These are phyloP conservation scores for Pichia paraexigua DNA, from an alignment of 805 yeast species.

Conservation along the genomic window DNA sequence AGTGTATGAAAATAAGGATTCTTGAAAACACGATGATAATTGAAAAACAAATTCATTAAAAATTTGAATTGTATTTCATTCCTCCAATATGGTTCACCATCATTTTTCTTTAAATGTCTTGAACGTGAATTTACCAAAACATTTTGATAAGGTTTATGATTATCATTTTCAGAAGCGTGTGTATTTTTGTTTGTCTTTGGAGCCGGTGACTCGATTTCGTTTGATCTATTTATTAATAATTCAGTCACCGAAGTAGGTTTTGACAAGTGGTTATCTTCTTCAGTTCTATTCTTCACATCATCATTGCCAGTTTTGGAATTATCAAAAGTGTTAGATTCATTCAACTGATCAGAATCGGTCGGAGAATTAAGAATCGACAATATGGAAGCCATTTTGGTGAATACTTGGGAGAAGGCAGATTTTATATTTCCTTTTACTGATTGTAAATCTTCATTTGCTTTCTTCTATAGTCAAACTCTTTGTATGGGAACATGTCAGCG, in stretches of 20 bases:
- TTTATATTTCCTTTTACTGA: too few relatives aligned
- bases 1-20: slow-evolving; percentile 41
- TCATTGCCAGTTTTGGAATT: neutral
- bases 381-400: neutral
- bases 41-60: slow-evolving; percentile 53
- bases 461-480: too few relatives aligned
- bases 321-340: neutral
- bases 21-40: slow-evolving; percentile 58
- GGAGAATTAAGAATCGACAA: neutral
- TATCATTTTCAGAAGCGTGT: slow-evolving; percentile 10
- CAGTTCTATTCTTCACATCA: neutral
- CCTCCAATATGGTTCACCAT: slow-evolving; percentile 90
- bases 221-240: slow-evolving; percentile 1
- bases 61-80: slow-evolving; percentile 82
- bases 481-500: neutral
- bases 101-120: slow-evolving; percentile 74
- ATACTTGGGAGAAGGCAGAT: neutral
- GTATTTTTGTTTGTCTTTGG: neutral
- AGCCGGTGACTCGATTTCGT: neutral
- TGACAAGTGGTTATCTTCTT: neutral
- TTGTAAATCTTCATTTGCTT: too few relatives aligned
- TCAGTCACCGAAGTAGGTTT: slow-evolving; percentile 4
- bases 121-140: slow-evolving; percentile 25
- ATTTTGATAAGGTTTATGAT: slow-evolving; percentile 21
- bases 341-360: neutral